Conservation (phyloP, 257 asterid genomes). For the Penstemon davidsonii region DNA sequence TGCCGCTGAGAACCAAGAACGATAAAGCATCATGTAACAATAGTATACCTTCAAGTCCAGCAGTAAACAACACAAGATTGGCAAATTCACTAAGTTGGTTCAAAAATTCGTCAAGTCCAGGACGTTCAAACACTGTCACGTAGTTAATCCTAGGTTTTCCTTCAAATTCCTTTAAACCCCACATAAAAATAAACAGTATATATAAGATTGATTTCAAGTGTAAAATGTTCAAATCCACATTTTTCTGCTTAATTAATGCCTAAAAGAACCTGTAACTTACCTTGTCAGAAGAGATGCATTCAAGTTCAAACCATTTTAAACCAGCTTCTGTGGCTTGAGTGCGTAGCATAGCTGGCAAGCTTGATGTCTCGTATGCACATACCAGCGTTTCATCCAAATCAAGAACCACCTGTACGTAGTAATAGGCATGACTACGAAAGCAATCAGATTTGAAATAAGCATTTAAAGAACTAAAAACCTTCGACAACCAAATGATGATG, state of each 20-base stretch:
- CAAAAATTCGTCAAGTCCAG: slow-evolving; percentile 77
- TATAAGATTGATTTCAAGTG: slow-evolving; percentile 7
- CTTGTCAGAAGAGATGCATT: slow-evolving; percentile 61
- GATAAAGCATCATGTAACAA: slow-evolving; percentile 13
- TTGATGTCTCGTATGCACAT: slow-evolving; percentile 85
- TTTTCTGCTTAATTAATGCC: slow-evolving; percentile 10
- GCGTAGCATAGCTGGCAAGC: slow-evolving; percentile 65
- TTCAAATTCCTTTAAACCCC: slow-evolving; percentile 59
- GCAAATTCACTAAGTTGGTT: slow-evolving; percentile 84
- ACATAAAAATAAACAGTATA: slow-evolving; percentile 14
- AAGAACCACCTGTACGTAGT: slow-evolving; percentile 74
- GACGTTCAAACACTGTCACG: slow-evolving; percentile 95
- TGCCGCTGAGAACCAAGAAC: slow-evolving; percentile 22
- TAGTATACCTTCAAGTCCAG: slow-evolving; percentile 90
- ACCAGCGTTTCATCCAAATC: slow-evolving; percentile 93
- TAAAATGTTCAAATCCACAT: slow-evolving; percentile 22
- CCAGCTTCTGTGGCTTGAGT: slow-evolving; percentile 90
- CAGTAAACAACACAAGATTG: slow-evolving; percentile 84
- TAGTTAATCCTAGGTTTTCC: slow-evolving; percentile 88
- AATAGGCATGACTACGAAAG: slow-evolving; percentile 17
- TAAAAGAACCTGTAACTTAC: slow-evolving; percentile 35
- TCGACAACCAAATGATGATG: neutral
- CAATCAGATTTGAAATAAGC: slow-evolving; percentile 9
- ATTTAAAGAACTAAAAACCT: neutral
- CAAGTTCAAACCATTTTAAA: slow-evolving; percentile 82